Conservation (phyloP, 768 basidiomycete genomes). For the Coprinopsis strossmayeri region DNA sequence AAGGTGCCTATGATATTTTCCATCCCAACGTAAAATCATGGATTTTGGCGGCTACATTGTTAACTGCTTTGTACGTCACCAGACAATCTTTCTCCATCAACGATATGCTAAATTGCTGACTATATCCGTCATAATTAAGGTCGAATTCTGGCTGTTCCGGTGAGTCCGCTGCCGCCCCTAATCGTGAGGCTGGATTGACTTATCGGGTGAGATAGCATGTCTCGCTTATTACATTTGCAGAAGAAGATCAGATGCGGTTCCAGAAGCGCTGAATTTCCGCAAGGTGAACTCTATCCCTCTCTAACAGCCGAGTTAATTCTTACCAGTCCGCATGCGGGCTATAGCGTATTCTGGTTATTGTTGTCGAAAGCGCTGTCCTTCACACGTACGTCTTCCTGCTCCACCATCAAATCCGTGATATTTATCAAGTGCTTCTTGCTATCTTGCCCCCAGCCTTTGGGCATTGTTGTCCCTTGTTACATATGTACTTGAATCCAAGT, state of each 20-base stretch:
- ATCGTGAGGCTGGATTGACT: background rate
- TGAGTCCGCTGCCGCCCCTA: too few species aligned
- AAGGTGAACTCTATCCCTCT: too few species aligned
- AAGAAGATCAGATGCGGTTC: too few species aligned
- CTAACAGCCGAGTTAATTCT: too few species aligned
- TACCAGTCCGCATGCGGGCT: too few species aligned
- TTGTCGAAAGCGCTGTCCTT: constrained; percentile 15
- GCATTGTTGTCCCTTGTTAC: constrained; percentile 11
- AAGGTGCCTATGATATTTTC: background rate
- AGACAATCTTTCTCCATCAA: background rate
- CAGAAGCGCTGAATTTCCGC: too few species aligned
- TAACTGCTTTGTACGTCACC: background rate
- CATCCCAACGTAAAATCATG: background rate
- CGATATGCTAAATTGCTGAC: background rate
- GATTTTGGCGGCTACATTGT: background rate
- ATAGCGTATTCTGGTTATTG: constrained; percentile 9
- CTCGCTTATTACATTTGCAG: too few species aligned
- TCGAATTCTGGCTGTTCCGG: background rate
- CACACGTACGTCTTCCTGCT: constrained; percentile 12
- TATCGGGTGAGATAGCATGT: too few species aligned
- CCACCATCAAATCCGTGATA: too few species aligned
- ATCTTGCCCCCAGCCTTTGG: constrained; percentile 14
- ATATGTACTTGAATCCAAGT: too few species aligned
- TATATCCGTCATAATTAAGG: background rate
- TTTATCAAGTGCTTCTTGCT: too few species aligned